Percentiles rank a stretch among this genome's conserved stretches.
Evolutionary conservation across 768 basidiomycete genomes (phyloP).

Genomic region (Austroboletus festivus): DNA sequence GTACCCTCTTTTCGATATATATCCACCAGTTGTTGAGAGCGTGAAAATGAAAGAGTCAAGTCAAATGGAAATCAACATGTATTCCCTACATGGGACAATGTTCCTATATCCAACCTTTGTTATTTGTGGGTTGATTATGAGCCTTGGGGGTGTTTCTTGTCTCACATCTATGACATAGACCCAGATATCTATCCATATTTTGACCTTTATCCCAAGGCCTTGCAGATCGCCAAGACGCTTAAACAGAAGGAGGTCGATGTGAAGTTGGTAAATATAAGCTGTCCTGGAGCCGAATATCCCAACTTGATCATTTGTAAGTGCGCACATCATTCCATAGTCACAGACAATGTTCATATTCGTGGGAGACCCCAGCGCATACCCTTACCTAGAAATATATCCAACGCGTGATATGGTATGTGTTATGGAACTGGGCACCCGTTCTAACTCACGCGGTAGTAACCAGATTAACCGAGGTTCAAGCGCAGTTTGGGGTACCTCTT

Average conservation of each 20-base stretch:
- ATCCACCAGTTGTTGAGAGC: conserved; percentile 25
- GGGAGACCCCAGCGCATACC: conserved; percentile 40
- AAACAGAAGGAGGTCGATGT: conserved; percentile 44
- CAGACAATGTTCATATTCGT: conserved; percentile 20
- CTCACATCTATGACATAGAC: conserved; percentile 27
- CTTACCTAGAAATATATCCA: conserved; percentile 42
- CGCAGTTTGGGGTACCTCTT: conserved; percentile 16
- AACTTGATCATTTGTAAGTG: conserved; percentile 29
- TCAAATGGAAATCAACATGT: background rate
- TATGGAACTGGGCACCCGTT: background rate
- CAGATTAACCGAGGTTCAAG: conserved; percentile 4
- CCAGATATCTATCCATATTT: conserved; percentile 41
- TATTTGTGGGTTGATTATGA: conserved; percentile 12
- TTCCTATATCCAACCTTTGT: conserved; percentile 13
- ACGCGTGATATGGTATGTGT: conserved; percentile 7
- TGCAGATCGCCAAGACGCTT: conserved; percentile 40
- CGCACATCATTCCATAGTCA: background rate
- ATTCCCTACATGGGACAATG: background rate
- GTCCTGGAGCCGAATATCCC: conserved; percentile 21
- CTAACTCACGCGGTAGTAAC: conserved; percentile 3
- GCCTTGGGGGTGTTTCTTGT: background rate
- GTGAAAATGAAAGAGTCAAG: background rate
- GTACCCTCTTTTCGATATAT: conserved; percentile 43
- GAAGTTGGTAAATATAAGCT: conserved; percentile 3
- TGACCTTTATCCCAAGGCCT: conserved; percentile 36